Conservation (phyloP, 768 basidiomycete genomes). For the Hebeloma cylindrosporum region DNA sequence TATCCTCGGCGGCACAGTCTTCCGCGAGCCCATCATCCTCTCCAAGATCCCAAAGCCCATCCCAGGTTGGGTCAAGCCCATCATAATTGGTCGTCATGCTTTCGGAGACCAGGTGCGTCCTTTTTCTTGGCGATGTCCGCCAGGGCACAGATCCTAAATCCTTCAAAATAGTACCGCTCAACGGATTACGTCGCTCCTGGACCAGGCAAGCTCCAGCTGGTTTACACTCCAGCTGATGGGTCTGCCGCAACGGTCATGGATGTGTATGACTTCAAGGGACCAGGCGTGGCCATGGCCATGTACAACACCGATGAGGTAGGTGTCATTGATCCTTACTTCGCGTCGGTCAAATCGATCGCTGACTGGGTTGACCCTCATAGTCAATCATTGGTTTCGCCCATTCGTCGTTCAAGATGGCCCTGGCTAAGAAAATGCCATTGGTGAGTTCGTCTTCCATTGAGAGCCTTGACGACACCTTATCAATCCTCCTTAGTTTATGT, state of each 20-base stretch:
- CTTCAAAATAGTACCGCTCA: slow-evolving; percentile 71
- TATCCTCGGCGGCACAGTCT: slow-evolving; percentile 96
- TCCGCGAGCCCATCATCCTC: slow-evolving; percentile 97
- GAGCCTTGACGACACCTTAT: too few relatives aligned
- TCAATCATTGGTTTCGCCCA: slow-evolving; percentile 96
- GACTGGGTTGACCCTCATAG: slow-evolving; percentile 32
- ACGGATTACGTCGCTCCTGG: slow-evolving; percentile 93
- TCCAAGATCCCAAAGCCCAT: slow-evolving; percentile 87
- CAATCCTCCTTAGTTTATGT: slow-evolving; percentile 72
- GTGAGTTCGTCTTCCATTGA: slow-evolving; percentile 28
- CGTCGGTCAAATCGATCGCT: neutral
- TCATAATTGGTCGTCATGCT: slow-evolving; percentile 94
- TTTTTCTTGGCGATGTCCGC: neutral
- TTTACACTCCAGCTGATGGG: slow-evolving; percentile 83
- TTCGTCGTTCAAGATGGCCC: slow-evolving; percentile 96
- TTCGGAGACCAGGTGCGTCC: slow-evolving; percentile 85
- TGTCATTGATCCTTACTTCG: neutral
- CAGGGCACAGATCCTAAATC: too few relatives aligned
- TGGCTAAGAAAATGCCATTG: slow-evolving; percentile 74
- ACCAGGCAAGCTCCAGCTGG: slow-evolving; percentile 90
- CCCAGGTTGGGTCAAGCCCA: slow-evolving; percentile 97
- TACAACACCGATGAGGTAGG: slow-evolving; percentile 94
- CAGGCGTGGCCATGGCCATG: slow-evolving; percentile 95
- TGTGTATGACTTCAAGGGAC: slow-evolving; percentile 92
- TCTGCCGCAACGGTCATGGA: slow-evolving; percentile 64